Percentiles rank a stretch among this genome's conserved stretches.
These are phyloP conservation scores for Leccinum fuscescens DNA, from an alignment of 1,284 basidiomycete genomes.

Conservation along the genomic window DNA sequence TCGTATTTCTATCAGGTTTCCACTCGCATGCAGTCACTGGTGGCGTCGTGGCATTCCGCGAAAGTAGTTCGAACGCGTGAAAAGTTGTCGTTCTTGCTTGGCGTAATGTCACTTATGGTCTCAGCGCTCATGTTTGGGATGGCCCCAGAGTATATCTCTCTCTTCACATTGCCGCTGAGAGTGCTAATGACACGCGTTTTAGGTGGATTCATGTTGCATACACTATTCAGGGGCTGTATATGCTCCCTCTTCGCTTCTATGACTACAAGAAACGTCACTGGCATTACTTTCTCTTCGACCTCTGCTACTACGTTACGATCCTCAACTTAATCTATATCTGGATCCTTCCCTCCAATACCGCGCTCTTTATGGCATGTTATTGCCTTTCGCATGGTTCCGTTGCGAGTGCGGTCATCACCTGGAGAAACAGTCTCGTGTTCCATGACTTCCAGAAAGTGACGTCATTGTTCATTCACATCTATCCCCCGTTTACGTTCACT, in stretches of 20 bases:
- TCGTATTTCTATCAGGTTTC: conserved; percentile 54
- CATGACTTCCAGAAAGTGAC: conserved; percentile 94
- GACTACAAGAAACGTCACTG: conserved; percentile 84
- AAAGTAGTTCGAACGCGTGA: conserved; percentile 90
- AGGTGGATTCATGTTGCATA: conserved; percentile 81
- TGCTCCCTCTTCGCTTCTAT: conserved; percentile 79
- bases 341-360: conserved; percentile 71
- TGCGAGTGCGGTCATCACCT: conserved; percentile 92
- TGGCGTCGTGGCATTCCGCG: conserved; percentile 82
- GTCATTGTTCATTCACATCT: conserved; percentile 88
- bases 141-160: conserved; percentile 64
- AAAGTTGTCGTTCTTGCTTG: conserved; percentile 88
- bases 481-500: conserved; percentile 82
- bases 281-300: conserved; percentile 94
- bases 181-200: conserved; percentile 13
- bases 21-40: conserved; percentile 66
- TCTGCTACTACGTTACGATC: conserved; percentile 88
- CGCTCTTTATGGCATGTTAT: conserved; percentile 84
- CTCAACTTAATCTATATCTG: conserved; percentile 89
- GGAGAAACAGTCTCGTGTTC: conserved; percentile 96
- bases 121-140: conserved; percentile 82
- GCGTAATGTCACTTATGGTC: conserved; percentile 84
- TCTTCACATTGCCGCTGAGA: not conserved
- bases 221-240: conserved; percentile 71
- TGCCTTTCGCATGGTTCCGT: conserved; percentile 86